Conservation (phyloP, 1,284 basidiomycete genomes). For the Cerioporus squamosus region DNA sequence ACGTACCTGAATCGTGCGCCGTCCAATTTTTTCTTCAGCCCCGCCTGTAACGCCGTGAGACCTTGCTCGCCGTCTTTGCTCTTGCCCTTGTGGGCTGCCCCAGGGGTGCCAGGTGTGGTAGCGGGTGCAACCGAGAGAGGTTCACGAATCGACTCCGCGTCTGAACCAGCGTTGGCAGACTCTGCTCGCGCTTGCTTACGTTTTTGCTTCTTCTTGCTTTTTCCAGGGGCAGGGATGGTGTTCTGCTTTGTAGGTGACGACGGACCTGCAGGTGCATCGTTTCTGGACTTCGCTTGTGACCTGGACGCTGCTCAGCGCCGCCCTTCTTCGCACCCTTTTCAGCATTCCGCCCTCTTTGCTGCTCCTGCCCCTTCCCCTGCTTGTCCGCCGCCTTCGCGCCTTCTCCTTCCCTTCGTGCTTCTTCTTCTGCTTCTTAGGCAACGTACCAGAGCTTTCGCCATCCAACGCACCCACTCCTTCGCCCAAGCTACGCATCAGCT, state of each 20-base stretch:
- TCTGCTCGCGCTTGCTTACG: not conserved
- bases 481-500: conserved; percentile 69
- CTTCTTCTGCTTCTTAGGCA: conserved; percentile 24
- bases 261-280: too few species aligned
- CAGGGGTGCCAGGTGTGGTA: not conserved
- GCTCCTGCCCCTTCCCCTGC: conserved; percentile 29
- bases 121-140: not conserved
- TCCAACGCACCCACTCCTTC: conserved; percentile 25
- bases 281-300: not conserved
- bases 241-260: too few species aligned
- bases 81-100: conserved; percentile 1
- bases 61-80: conserved; percentile 25
- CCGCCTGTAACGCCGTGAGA: conserved; percentile 75
- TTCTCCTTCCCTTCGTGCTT: conserved; percentile 15
- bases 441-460: not conserved
- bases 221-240: conserved; percentile 1
- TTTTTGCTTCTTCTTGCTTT: conserved; percentile 31
- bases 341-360: conserved; percentile 38
- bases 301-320: not conserved
- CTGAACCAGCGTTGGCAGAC: not conserved
- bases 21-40: conserved; percentile 78
- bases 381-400: conserved; percentile 11
- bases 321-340: not conserved
- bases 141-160: not conserved
- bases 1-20: conserved; percentile 85